These are phyloP conservation scores for Salix arbutifolia DNA, from an alignment of 345 rosid species.

Conservation along the genomic window DNA sequence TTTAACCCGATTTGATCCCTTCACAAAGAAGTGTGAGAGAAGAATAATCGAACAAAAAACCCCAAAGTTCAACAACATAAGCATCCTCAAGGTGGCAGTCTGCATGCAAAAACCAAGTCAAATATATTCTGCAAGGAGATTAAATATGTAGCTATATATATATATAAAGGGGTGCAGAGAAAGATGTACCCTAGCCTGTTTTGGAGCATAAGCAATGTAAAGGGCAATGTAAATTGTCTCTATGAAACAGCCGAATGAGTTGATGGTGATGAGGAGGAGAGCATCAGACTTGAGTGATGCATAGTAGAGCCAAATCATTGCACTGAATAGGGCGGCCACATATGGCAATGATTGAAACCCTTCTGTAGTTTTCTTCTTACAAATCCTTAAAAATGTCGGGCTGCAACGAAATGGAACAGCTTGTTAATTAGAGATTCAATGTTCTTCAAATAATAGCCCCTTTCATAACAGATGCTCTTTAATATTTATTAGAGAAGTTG, in stretches of 20 bases:
- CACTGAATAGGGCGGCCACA: slow-evolving; percentile 56
- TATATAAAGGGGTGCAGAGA: too few relatives aligned
- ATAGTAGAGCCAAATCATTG: slow-evolving; percentile 63
- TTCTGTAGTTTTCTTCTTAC: slow-evolving; percentile 72
- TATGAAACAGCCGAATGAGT: slow-evolving; percentile 54
- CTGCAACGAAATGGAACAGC: slow-evolving; percentile 20
- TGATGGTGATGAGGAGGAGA: slow-evolving; percentile 62
- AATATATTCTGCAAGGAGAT: neutral
- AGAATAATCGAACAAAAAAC: slow-evolving; percentile 44
- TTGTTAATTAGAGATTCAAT: neutral
- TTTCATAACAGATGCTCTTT: neutral
- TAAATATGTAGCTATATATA: too few relatives aligned
- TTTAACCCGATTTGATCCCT: slow-evolving; percentile 37
- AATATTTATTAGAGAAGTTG: neutral
- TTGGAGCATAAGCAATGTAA: slow-evolving; percentile 49
- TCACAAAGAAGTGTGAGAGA: slow-evolving; percentile 39
- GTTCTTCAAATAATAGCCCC: neutral
- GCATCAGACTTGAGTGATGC: slow-evolving; percentile 55
- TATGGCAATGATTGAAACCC: slow-evolving; percentile 70
- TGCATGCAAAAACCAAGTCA: slow-evolving; percentile 32
- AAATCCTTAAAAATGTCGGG: slow-evolving; percentile 59
- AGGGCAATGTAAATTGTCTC: slow-evolving; percentile 57
- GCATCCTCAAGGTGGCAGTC: slow-evolving; percentile 42
- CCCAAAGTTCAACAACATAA: slow-evolving; percentile 45
- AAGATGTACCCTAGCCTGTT: slow-evolving; percentile 42